phyloP scores from a whole-genome alignment of 306 rosid species.

The Glycine latifolia region DNA sequence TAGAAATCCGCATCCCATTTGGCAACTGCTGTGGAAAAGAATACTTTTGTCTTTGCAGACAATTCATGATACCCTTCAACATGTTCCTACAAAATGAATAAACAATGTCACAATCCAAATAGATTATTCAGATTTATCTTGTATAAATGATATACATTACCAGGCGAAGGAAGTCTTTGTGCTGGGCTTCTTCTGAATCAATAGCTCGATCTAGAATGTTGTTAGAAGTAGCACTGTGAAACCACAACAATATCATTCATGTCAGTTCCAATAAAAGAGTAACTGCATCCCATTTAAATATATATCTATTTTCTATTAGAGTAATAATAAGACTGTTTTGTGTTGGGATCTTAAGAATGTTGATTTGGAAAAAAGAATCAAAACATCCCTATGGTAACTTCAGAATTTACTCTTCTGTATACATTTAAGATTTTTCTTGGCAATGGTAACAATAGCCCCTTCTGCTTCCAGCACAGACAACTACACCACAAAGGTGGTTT shows the following conservation, averaged over 20 bases:
- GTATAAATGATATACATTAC: too few species aligned
- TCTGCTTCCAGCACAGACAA: neutral
- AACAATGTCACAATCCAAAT: too few species aligned
- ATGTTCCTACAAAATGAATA: too few species aligned
- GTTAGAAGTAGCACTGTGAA: slow-evolving; percentile 82
- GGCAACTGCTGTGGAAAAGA: too few species aligned
- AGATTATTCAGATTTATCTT: too few species aligned
- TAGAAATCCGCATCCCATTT: too few species aligned
- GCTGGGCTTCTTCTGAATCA: too few species aligned
- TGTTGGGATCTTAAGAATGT: slow-evolving; percentile 22
- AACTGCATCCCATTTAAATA: slow-evolving; percentile 33
- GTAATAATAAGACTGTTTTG: neutral
- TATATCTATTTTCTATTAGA: too few species aligned
- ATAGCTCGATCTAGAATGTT: neutral
- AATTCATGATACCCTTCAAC: too few species aligned
- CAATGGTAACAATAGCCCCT: neutral
- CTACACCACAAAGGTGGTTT: neutral
- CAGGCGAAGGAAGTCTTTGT: too few species aligned
- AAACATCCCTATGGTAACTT: neutral
- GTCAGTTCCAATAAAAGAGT: slow-evolving; percentile 47
- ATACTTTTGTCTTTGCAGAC: too few species aligned
- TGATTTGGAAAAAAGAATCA: neutral
- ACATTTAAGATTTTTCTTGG: neutral
- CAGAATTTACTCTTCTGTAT: neutral
- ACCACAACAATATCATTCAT: slow-evolving; percentile 38